phyloP scores from a whole-genome alignment of 495 filamentous ascomycete species.

The Beverwykella pulmonaria region DNA sequence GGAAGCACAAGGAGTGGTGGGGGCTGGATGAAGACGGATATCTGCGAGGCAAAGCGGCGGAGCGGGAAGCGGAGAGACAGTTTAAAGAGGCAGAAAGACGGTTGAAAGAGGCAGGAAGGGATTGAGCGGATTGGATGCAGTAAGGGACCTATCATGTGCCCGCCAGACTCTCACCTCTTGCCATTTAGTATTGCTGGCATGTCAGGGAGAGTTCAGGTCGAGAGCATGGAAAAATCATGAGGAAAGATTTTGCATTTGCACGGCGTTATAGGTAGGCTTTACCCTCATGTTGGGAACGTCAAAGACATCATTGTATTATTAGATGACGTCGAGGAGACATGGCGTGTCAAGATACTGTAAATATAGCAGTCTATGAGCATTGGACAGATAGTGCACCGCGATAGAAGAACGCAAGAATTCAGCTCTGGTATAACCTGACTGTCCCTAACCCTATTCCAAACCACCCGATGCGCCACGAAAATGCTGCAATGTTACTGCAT shows the following conservation, averaged over 20 bases:
- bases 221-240: not conserved
- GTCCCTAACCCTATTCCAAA: not conserved
- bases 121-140: no score
- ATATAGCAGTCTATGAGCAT: not conserved
- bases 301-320: conserved; percentile 10
- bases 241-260: conserved; percentile 1
- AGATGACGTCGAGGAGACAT: not conserved
- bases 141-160: no score
- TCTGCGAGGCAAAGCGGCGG: conserved; percentile 39
- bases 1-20: conserved; percentile 56
- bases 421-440: conserved; percentile 26
- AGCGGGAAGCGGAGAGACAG: conserved; percentile 54
- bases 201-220: conserved; percentile 29
- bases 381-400: conserved; percentile 3
- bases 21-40: conserved; percentile 54
- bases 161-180: no score
- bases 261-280: conserved; percentile 15
- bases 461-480: conserved; percentile 7
- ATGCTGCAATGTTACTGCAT: not conserved
- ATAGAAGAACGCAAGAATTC: conserved; percentile 7
- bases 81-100: conserved; percentile 27
- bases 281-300: no score
- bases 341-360: not conserved
- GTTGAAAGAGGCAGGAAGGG: conserved; percentile 6
- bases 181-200: no score